Conservation (phyloP, 2,329 filamentous ascomycete species). For the Trichophyton simii region DNA sequence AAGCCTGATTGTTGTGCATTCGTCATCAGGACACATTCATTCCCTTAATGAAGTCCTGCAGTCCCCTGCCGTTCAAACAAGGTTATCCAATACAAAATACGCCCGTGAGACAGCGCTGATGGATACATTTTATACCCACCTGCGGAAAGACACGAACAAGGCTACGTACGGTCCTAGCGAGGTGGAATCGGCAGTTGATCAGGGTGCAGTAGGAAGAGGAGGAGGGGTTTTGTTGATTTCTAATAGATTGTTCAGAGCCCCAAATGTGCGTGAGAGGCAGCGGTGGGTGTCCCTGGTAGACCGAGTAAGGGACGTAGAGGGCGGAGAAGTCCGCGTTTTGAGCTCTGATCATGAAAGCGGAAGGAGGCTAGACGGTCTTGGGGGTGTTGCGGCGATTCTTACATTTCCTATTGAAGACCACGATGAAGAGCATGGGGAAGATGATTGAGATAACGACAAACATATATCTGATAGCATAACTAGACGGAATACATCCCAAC, state of each 20-base stretch:
- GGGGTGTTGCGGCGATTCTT: slow-evolving; percentile 77
- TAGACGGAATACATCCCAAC: neutral
- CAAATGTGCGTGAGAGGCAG: slow-evolving; percentile 62
- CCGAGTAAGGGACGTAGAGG: slow-evolving; percentile 64
- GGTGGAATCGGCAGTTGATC: slow-evolving; percentile 68
- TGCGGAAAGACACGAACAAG: slow-evolving; percentile 72
- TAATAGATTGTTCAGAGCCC: slow-evolving; percentile 73
- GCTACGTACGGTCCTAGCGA: slow-evolving; percentile 83
- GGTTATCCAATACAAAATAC: slow-evolving; percentile 78
- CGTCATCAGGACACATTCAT: slow-evolving; percentile 74
- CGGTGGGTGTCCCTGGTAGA: slow-evolving; percentile 79
- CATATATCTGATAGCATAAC: neutral
- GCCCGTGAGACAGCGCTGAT: slow-evolving; percentile 70
- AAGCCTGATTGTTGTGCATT: slow-evolving; percentile 58
- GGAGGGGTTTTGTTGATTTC: slow-evolving; percentile 77
- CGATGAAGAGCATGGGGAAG: slow-evolving; percentile 53
- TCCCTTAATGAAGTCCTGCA: slow-evolving; percentile 77
- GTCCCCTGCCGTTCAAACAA: slow-evolving; percentile 61
- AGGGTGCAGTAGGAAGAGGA: slow-evolving; percentile 77
- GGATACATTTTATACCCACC: slow-evolving; percentile 65
- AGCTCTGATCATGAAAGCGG: slow-evolving; percentile 94
- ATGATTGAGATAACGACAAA: slow-evolving; percentile 7
- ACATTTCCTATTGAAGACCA: slow-evolving; percentile 79
- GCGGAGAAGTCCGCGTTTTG: slow-evolving; percentile 76
- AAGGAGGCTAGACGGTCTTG: slow-evolving; percentile 66